phyloP scores from a whole-genome alignment of 73 alveolate species.

The Tetrahymena thermophila region DNA sequence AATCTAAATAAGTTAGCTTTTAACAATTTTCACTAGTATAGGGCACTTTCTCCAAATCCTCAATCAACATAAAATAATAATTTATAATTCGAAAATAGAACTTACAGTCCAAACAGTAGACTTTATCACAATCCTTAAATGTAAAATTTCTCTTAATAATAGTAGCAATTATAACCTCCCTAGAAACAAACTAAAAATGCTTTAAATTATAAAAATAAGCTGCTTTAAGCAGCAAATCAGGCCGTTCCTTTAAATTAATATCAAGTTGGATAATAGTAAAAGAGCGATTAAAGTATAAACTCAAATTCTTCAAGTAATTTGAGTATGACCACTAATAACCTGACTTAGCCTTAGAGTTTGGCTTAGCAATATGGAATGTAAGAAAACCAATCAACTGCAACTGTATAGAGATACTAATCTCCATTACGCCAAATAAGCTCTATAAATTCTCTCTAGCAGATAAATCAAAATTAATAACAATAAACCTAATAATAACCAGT shows the following conservation, averaged over 20 bases:
- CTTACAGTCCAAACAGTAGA: neutral
- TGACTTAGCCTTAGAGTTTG: neutral
- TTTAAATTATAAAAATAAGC: neutral
- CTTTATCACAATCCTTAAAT: neutral
- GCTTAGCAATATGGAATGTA: neutral
- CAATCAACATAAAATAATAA: neutral
- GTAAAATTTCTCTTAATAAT: neutral
- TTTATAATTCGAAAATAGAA: neutral
- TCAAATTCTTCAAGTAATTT: neutral
- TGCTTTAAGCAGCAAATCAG: neutral
- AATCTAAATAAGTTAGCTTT: neutral
- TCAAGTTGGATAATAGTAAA: neutral
- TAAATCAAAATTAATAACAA: too few species aligned
- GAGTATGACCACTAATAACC: neutral
- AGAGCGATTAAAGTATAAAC: neutral
- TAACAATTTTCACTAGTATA: neutral
- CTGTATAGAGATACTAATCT: neutral
- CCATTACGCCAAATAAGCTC: neutral
- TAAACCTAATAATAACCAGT: neutral
- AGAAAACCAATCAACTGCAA: neutral
- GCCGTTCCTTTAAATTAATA: neutral
- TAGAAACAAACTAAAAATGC: neutral
- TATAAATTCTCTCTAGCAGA: neutral
- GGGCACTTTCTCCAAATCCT: neutral
- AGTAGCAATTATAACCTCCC: neutral